phyloP scores from a whole-genome alignment of 2,329 filamentous ascomycete species.

The Penicillium oxalicum region DNA sequence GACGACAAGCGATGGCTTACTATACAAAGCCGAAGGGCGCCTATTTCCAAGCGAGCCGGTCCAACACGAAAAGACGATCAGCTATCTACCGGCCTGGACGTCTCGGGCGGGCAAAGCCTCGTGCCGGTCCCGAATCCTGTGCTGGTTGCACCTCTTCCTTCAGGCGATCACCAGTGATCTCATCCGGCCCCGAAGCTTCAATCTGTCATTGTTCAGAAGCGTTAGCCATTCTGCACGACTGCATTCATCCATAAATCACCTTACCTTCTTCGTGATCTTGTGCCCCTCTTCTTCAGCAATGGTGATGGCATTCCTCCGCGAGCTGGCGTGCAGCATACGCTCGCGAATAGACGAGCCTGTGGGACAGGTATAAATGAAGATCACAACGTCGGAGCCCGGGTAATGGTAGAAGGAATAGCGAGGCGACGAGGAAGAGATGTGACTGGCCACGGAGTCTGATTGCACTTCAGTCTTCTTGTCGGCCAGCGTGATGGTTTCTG shows the following conservation, averaged over 20 bases:
- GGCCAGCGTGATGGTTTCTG: constrained; percentile 53
- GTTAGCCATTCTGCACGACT: constrained; percentile 12
- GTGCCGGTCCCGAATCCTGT: constrained; percentile 43
- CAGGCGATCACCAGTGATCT: constrained; percentile 50
- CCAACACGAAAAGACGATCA: constrained; percentile 4
- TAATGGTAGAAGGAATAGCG: constrained; percentile 58
- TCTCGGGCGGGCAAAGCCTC: constrained; percentile 59
- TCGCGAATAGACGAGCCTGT: constrained; percentile 57
- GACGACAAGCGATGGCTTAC: not conserved
- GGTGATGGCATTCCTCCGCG: constrained; percentile 48
- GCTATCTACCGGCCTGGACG: constrained; percentile 48
- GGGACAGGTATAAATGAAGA: constrained; percentile 62
- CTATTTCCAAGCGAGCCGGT: not conserved
- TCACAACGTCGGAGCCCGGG: constrained; percentile 41
- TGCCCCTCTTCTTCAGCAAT: constrained; percentile 53
- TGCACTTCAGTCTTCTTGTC: constrained; percentile 39
- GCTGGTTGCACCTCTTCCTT: constrained; percentile 49
- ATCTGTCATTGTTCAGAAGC: constrained; percentile 34
- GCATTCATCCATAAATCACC: constrained; percentile 1
- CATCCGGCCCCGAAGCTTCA: constrained; percentile 55
- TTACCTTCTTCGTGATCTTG: constrained; percentile 52
- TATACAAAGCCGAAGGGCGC: constrained; percentile 4
- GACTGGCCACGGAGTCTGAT: constrained; percentile 40
- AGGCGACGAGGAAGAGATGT: constrained; percentile 51
- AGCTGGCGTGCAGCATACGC: constrained; percentile 60